These are phyloP conservation scores for Chlamydomonas sp. DNA, from an alignment of 139 green algal genomes.

Conservation along the genomic window DNA sequence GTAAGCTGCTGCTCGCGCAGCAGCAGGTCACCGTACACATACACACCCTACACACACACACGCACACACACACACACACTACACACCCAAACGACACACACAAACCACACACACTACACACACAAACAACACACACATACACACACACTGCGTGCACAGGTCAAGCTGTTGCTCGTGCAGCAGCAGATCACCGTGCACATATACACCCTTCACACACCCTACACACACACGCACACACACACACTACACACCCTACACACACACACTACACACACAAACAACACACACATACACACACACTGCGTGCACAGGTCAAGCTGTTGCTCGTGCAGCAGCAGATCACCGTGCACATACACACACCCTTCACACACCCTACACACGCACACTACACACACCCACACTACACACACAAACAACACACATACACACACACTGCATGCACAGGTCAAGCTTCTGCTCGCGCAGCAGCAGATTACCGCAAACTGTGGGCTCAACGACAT, in stretches of 20 bases:
- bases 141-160: neutral
- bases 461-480: neutral
- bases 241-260: too few species aligned
- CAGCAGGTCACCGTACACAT: neutral
- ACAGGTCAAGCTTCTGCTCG: neutral
- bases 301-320: too few species aligned
- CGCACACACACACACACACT: slow-evolving; percentile 6
- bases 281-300: too few species aligned
- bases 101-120: too few species aligned
- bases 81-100: too few species aligned
- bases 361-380: too few species aligned
- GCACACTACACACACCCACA: neutral
- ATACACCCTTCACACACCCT: neutral
- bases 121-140: too few species aligned
- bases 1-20: slow-evolving; percentile 6
- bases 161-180: too few species aligned
- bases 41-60: neutral
- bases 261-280: too few species aligned
- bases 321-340: too few species aligned
- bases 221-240: slow-evolving; percentile 9
- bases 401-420: neutral
- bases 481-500: slow-evolving; percentile 13
- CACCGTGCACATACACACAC: too few species aligned
- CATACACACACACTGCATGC: slow-evolving; percentile 4
- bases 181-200: neutral